Evolutionary conservation across 2,329 filamentous ascomycete genomes (phyloP), one percentile per base, ranked within the genome.

Genomic region (Fusarium ambrosium): DNA sequence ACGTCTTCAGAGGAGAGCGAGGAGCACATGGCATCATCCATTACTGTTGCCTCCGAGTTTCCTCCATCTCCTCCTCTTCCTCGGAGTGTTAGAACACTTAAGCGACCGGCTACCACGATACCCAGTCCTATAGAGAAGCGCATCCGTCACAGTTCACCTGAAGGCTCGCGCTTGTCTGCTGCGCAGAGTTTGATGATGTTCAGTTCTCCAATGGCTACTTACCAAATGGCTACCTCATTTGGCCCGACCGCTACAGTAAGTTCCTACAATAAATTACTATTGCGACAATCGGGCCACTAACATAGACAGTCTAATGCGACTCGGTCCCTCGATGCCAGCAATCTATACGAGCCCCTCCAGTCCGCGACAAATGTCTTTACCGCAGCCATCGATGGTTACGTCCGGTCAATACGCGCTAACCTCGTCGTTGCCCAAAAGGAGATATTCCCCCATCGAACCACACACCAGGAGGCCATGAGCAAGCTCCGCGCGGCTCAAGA

Each of bases 111-210:
- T 10, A 70, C 71, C 20, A 68, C 74, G 7, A 70, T 79, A 59
- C 65, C 77, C 14, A 61, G 62, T 16, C 69, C 75, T 0, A 72
- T 71, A 29, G 77, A 79, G 39, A 79, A 79, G 62, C 75, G 77
- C 32, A 71, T 69, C 27, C 77, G 77, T 2, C 77, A 77, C 27
- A 78, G 69, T 24, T 79, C 77, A 1, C 77, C 77, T 27, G 77
- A 79, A 34, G 76, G 77, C 14, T 79, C 77, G n/a, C 77, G 77
- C 6, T 72, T 79, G 4, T 79, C 77, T 6, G 78, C 78, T 18
- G 78, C 78, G 3, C 77, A 79, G 68, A 79, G 78, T 51, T 56
- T 79, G 36, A 79, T 79, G 78, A 78, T 79, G 66, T 79, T 79
- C 43, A 79, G 78, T 58, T 79, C 78, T 20, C 78, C 78, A 4